phyloP scores from a whole-genome alignment of 139 green algal genomes.

The Pycnococcus provasolii region DNA sequence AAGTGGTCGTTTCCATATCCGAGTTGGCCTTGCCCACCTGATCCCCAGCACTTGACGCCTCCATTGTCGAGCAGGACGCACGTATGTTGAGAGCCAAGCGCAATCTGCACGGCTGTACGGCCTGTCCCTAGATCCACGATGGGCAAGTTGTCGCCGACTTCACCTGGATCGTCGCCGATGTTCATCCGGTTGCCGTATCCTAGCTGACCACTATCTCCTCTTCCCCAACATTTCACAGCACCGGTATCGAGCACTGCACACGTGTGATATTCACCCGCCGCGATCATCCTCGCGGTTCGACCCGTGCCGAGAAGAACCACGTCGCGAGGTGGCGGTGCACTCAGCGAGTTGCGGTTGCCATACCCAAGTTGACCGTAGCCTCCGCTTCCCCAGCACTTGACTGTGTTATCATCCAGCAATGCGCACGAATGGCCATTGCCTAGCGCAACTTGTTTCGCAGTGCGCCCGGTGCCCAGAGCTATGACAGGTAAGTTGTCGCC shows the following conservation, averaged over 20 bases:
- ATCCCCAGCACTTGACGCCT: neutral
- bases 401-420: neutral
- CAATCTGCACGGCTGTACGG: neutral
- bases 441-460: neutral
- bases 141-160: conserved; percentile 10
- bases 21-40: conserved; percentile 1
- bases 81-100: neutral
- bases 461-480: neutral
- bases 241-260: conserved; percentile 1
- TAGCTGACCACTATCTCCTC: conserved; percentile 1
- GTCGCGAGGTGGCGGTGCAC: neutral
- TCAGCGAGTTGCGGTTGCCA: conserved; percentile 1
- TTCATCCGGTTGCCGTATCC: conserved; percentile 4
- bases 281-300: neutral
- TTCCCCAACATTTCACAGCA: conserved; percentile 19
- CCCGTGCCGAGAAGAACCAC: conserved; percentile 11
- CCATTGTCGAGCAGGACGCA: neutral
- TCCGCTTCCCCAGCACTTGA: conserved; percentile 19
- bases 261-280: neutral
- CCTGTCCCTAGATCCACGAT: neutral
- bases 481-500: conserved; percentile 7
- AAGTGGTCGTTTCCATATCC: conserved; percentile 4
- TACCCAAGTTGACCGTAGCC: conserved; percentile 14
- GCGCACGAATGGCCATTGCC: conserved; percentile 10
- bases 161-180: neutral